Base-by-base conservation (phyloP, 1,284 basidiomycete genomes). In the Ganoderma leucocontextum region DNA sequence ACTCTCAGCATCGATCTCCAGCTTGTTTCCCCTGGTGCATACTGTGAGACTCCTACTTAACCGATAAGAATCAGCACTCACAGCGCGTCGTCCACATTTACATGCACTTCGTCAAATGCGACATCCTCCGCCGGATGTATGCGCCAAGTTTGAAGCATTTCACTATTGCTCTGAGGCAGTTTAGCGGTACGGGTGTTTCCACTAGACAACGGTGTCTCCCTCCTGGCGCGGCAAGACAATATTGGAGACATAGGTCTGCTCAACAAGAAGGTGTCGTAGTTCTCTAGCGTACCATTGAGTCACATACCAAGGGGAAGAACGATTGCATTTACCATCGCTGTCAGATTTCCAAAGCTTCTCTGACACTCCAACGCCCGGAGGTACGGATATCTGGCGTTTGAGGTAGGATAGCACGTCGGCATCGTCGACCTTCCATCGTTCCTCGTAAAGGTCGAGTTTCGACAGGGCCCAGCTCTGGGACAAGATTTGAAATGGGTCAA, bases 401-500 rank as follows among this genome's bases (percentile, higher is more conserved):
- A 90, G 70, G 64, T 82, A 82, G 25, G 71, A 65, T 3, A 82
- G 53, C 1, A 80, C 78, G 59, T 84, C 80, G 7, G 78, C 72
- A 8, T 81, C 81, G 0, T 59, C 25, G 10, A 81, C 79, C 49
- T 75, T 73, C 73, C 82, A 82, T 62, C 73, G 80, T 74, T 90
- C 88, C 38, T 86, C 82, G 64, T 83, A 86, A 12, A 79, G 73
- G 15, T 77, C 66, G 22, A 84, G 70, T 15, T 78, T 66, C 60
- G 78, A 65, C 19, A 85, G 68, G 19, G 36, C 38, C 70, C 67
- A 73, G n/a, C 25, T 41, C 15, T 69, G 75, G 61, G 75, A 77
- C 22, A 89, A 80, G 9, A 73, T 71, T 1, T 85, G 81, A 55
- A 85, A 85, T 12, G 87, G 88, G 53, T 89, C 89, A 33, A 78